Base-by-base conservation (phyloP, 768 basidiomycete genomes). In the Boletus speciosus region DNA sequence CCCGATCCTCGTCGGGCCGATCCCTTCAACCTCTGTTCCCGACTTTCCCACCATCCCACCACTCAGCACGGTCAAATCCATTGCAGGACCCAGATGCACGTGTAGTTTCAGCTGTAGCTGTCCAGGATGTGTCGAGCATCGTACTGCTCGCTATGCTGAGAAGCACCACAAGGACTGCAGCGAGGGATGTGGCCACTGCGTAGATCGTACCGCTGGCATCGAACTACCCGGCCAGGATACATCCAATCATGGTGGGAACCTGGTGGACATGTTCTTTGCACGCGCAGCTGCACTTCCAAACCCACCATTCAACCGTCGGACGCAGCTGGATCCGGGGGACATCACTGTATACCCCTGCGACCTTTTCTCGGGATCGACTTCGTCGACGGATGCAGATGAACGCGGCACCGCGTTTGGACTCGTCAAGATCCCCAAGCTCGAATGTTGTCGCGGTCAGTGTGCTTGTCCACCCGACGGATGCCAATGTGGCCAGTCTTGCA, bases 101-200 rank as follows among this genome's bases (percentile, higher is more conserved):
- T 90, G 88, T 63, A 87, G 87, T 31, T 67, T 81, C 40, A 71
- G 73, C 38, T 91, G 88, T 62, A 77, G 77, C 14, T 91, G 88
- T 68, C 87, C 87, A 0, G 87, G 87, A 34, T 91, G 88, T 63
- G 66, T 80, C 10, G 77, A 86, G 60, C 88, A 90, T 63, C 83
- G 86, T n/a, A 81, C 82, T 1, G 52, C 68, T 16, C 74, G 76
- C 16, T 66, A 82, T 54, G 78, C 72, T 19, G 75, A 75, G 41
- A 57, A 55, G 36, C 66, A 71, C 21, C 62, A 65, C 54, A 65
- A 60, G 35, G 73, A 75, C 60, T 78, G 77, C 42, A 61, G 73
- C 16, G 76, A 81, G 43, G 79, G 78, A 49, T 90, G 88, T 62
- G 73, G 76, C 6, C 77, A 79, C 23, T 90, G 88, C 61, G 70